These are phyloP conservation scores for Caloboletus inedulis DNA, from an alignment of 1,284 basidiomycete species.

Conservation along the genomic window DNA sequence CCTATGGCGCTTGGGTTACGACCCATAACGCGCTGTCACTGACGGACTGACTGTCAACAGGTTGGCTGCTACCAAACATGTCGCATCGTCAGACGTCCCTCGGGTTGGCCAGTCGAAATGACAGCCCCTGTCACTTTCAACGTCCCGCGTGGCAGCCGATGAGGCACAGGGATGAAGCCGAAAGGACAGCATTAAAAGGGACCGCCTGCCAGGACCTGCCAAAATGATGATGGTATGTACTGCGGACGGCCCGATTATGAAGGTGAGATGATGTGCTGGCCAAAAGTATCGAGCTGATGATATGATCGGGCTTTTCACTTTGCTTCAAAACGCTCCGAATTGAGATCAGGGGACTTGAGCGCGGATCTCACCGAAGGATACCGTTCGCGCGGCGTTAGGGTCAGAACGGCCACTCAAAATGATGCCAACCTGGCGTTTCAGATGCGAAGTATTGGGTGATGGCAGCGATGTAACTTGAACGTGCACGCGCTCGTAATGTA, in stretches of 20 bases:
- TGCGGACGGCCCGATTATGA: conserved; percentile 22
- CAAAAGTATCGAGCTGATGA: conserved; percentile 7
- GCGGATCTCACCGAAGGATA: conserved; percentile 27
- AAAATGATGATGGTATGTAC: background rate
- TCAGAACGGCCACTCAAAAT: conserved; percentile 1
- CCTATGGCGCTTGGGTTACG: conserved; percentile 2
- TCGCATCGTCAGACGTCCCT: conserved; percentile 1
- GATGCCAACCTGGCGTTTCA: conserved; percentile 18
- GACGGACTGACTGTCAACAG: conserved; percentile 1
- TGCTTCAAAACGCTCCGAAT: conserved; percentile 18
- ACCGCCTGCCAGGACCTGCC: conserved; percentile 8
- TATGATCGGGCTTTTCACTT: conserved; percentile 27
- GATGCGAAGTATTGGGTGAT: conserved; percentile 4
- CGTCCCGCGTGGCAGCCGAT: conserved; percentile 14
- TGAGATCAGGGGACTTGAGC: conserved; percentile 33
- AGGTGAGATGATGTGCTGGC: conserved; percentile 21
- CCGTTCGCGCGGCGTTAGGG: conserved; percentile 26
- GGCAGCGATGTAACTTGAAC: conserved; percentile 11
- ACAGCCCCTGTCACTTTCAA: conserved; percentile 15
- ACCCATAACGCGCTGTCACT: conserved; percentile 8
- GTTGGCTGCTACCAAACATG: conserved; percentile 8
- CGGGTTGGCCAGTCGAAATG: conserved; percentile 3
- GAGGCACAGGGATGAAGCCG: conserved; percentile 21
- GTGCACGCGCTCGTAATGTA: conserved; percentile 1
- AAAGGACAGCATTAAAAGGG: conserved; percentile 7